A percentile compares a stretch with the other conserved stretches of the same genome.
phyloP scores from a whole-genome alignment of 192 early-diverging fungal species.

The Coemansia sp. region DNA sequence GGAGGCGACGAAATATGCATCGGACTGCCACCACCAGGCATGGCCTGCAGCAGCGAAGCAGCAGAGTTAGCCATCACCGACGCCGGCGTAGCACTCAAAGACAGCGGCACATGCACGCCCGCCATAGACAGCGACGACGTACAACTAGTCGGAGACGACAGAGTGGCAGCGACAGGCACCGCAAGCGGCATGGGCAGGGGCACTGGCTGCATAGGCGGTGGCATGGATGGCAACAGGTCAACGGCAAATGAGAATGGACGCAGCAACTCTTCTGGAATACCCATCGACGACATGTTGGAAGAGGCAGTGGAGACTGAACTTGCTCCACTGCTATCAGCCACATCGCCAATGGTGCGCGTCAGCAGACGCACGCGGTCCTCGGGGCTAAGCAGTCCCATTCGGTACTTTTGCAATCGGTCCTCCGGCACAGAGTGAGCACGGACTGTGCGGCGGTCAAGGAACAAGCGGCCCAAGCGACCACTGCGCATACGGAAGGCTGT shows the following conservation, averaged over 20 bases:
- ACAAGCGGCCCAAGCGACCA: conserved; percentile 41
- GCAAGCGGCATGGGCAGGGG: conserved; percentile 3
- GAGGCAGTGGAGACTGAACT: not conserved
- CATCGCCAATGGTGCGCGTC: not conserved
- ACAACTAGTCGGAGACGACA: not conserved
- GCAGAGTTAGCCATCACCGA: not conserved
- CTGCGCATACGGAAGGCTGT: conserved; percentile 45
- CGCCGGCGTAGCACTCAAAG: not conserved
- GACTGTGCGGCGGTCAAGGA: conserved; percentile 41
- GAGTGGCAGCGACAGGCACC: not conserved
- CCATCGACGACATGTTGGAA: not conserved
- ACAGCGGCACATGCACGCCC: not conserved
- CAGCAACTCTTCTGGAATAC: conserved; percentile 31
- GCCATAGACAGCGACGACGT: not conserved
- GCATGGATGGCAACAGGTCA: conserved; percentile 4
- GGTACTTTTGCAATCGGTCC: conserved; percentile 26
- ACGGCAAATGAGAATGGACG: conserved; percentile 41
- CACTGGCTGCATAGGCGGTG: conserved; percentile 2
- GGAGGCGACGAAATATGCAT: conserved; percentile 1
- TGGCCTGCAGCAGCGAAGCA: not conserved
- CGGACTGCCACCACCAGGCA: conserved; percentile 2
- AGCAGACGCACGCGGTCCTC: conserved; percentile 38
- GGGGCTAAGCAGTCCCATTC: conserved; percentile 33
- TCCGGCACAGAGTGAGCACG: not conserved
- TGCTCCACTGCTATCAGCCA: not conserved